A percentile compares a stretch with the other conserved stretches of the same genome.
Evolutionary conservation across 1,284 basidiomycete genomes (phyloP).

Genomic region (Ustilago tritici): DNA sequence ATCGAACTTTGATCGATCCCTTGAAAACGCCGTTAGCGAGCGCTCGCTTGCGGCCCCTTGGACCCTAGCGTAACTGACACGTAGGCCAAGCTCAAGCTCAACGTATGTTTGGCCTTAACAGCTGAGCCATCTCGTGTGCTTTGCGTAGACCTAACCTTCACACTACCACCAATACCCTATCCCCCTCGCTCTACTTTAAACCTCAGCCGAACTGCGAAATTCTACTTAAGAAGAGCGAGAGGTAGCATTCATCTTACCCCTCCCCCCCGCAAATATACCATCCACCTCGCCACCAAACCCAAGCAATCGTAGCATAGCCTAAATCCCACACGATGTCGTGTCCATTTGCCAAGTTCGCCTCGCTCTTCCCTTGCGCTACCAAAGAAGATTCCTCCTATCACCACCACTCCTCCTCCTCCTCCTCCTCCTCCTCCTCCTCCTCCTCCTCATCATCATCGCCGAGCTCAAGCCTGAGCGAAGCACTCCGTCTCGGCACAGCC

Average conservation of each 20-base stretch:
- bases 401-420: background rate
- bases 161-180: background rate
- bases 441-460: background rate
- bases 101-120: too few species aligned
- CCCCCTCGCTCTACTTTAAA: background rate
- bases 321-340: conserved; percentile 30
- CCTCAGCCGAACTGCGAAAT: background rate
- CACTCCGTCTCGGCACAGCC: conserved; percentile 40
- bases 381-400: background rate
- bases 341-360: conserved; percentile 49
- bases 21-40: too few species aligned
- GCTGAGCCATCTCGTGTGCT: background rate
- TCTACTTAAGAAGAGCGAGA: background rate
- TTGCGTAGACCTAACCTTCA: background rate
- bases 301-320: too few species aligned
- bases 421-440: background rate
- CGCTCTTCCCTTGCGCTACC: conserved; percentile 13
- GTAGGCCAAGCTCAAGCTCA: too few species aligned
- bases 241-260: background rate
- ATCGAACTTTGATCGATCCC: too few species aligned
- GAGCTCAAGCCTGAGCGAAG: conserved; percentile 25
- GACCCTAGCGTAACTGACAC: background rate
- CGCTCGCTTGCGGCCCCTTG: too few species aligned
- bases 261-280: background rate
- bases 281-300: background rate